A percentile compares a stretch with the other conserved stretches of the same genome.
Evolutionary conservation across 805 yeast species (phyloP).

Genomic region (Schwanniomyces yamadae): DNA sequence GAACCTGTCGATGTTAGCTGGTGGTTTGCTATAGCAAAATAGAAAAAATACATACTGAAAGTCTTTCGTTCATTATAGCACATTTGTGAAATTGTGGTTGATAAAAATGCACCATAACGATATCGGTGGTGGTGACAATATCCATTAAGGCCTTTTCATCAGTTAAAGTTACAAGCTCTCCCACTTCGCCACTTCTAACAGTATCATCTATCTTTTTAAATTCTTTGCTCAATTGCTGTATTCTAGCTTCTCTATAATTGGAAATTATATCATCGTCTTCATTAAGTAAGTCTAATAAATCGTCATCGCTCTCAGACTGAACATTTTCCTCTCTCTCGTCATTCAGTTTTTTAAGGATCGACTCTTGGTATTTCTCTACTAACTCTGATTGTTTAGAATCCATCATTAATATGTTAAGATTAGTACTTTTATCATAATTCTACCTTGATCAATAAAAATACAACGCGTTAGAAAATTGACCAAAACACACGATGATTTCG

Average conservation of each 20-base stretch:
- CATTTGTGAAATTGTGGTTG: conserved; percentile 64
- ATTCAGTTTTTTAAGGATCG: conserved; percentile 24
- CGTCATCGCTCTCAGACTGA: conserved; percentile 31
- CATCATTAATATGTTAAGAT: conserved; percentile 25
- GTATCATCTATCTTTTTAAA: conserved; percentile 33
- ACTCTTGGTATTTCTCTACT: conserved; percentile 47
- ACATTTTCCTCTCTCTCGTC: conserved; percentile 39
- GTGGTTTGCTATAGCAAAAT: too few relatives aligned
- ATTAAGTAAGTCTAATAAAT: conserved; percentile 52
- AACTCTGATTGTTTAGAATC: conserved; percentile 30
- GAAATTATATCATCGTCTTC: conserved; percentile 43
- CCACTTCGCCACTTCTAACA: conserved; percentile 38
- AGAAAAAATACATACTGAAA: conserved; percentile 15
- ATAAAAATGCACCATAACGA: conserved; percentile 60
- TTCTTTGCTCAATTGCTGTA: conserved; percentile 53
- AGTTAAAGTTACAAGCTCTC: conserved; percentile 38
- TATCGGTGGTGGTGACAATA: conserved; percentile 41
- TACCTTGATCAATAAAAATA: not conserved
- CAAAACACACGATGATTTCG: conserved; percentile 4
- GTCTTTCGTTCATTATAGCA: conserved; percentile 50
- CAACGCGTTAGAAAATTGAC: conserved; percentile 5
- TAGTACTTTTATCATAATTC: not conserved
- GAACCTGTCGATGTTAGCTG: too few relatives aligned
- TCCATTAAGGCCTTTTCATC: conserved; percentile 61
- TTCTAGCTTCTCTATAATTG: conserved; percentile 60